Evolutionary conservation across 2,329 filamentous ascomycete genomes (phyloP).

Genomic region (Thelonectria discophora): DNA sequence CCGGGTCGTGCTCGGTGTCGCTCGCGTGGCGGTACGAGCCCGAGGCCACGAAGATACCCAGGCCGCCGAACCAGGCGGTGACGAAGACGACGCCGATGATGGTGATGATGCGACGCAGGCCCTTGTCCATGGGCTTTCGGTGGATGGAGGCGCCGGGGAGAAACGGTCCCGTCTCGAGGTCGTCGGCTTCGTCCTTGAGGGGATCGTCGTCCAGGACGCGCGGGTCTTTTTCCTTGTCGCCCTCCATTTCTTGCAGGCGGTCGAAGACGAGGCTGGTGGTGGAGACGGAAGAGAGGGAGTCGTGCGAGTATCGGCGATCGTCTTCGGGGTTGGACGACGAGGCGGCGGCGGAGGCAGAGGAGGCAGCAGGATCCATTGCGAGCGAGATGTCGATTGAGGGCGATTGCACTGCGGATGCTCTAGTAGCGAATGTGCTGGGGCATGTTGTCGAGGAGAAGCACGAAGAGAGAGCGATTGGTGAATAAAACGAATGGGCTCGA

Average conservation of each 20-base stretch:
- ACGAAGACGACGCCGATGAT: constrained; percentile 68
- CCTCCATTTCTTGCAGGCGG: constrained; percentile 67
- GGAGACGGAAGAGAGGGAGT: constrained; percentile 79
- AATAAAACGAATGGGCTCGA: constrained; percentile 17
- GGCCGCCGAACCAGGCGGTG: constrained; percentile 73
- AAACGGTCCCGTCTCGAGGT: constrained; percentile 64
- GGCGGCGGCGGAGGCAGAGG: no score
- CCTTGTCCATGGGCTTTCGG: constrained; percentile 69
- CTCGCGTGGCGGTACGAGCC: constrained; percentile 73
- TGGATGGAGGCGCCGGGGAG: constrained; percentile 51
- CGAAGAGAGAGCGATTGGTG: constrained; percentile 11
- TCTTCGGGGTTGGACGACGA: constrained; percentile 30
- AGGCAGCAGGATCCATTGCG: constrained; percentile 29
- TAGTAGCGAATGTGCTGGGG: constrained; percentile 26
- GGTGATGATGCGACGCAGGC: constrained; percentile 69
- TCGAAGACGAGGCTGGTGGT: constrained; percentile 87
- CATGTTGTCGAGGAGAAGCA: constrained; percentile 31
- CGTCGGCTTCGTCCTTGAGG: constrained; percentile 45
- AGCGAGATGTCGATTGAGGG: neutral
- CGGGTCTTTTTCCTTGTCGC: constrained; percentile 41
- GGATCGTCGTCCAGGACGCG: constrained; percentile 55
- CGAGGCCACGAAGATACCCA: constrained; percentile 71
- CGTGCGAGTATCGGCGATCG: constrained; percentile 52
- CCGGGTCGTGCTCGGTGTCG: constrained; percentile 71
- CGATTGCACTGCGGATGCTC: constrained; percentile 17